Percentiles rank a stretch among this genome's conserved stretches.
Evolutionary conservation across 352 stramenopile genomes (phyloP).

Genomic region (Elongisporangium undulatum): DNA sequence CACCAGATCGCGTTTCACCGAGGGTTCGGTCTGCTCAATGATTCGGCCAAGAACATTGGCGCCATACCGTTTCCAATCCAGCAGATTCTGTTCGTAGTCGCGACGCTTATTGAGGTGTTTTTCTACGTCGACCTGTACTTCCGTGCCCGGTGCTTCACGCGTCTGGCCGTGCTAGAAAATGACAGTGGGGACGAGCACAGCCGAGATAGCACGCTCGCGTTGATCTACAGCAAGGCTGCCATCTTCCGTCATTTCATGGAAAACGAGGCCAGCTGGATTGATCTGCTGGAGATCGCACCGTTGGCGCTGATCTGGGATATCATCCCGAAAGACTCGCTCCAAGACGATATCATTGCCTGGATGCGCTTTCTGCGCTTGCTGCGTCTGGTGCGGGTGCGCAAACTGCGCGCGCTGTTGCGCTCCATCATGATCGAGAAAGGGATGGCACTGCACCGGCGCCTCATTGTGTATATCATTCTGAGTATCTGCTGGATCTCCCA

Average conservation of each 20-base stretch:
- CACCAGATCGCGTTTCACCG: constrained; percentile 44
- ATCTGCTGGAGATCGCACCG: constrained; percentile 16
- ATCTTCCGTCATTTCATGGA: constrained; percentile 18
- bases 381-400: constrained; percentile 38
- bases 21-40: constrained; percentile 37
- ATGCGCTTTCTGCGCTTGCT: constrained; percentile 39
- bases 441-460: constrained; percentile 25
- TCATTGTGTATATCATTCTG: constrained; percentile 50
- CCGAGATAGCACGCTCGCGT: constrained; percentile 7
- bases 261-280: constrained; percentile 5
- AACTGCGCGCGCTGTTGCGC: constrained; percentile 31
- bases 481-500: constrained; percentile 36
- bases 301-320: constrained; percentile 59
- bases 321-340: constrained; percentile 41
- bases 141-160: constrained; percentile 35
- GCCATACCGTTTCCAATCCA: constrained; percentile 35
- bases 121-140: constrained; percentile 53
- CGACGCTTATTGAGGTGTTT: constrained; percentile 46
- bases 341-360: constrained; percentile 13
- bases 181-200: constrained; percentile 11
- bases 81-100: constrained; percentile 21
- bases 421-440: constrained; percentile 42
- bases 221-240: constrained; percentile 10
- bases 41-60: constrained; percentile 9
- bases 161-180: constrained; percentile 12